Conservation (phyloP, 345 rosid genomes). For the Gossypium raimondii region DNA sequence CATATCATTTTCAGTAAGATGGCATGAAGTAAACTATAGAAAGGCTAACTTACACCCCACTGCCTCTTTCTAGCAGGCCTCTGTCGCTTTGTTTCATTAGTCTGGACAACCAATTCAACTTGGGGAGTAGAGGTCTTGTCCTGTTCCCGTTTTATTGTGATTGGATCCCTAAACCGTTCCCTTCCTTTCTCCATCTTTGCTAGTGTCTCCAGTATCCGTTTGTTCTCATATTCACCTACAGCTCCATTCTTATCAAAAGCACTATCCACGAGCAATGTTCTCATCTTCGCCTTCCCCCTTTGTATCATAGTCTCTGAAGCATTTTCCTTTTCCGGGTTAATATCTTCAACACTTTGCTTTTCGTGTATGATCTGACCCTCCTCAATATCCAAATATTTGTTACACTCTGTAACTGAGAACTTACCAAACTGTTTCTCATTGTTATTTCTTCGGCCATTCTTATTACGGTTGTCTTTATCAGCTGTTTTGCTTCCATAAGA, state of each 20-base stretch:
- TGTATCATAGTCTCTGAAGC: slow-evolving; percentile 15
- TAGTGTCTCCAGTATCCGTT: slow-evolving; percentile 37
- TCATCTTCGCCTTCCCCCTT: slow-evolving; percentile 13
- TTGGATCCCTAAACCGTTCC: slow-evolving; percentile 52
- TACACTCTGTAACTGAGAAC: slow-evolving; percentile 11
- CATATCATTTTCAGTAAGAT: not conserved
- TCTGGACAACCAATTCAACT: slow-evolving; percentile 22
- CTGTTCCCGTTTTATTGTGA: slow-evolving; percentile 19
- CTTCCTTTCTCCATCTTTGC: slow-evolving; percentile 68
- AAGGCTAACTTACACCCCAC: slow-evolving; percentile 42
- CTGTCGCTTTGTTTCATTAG: slow-evolving; percentile 28
- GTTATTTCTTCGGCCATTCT: slow-evolving; percentile 2
- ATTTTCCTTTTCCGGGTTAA: slow-evolving; percentile 11
- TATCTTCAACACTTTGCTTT: slow-evolving; percentile 21
- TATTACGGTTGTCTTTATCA: slow-evolving; percentile 2
- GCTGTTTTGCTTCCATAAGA: slow-evolving; percentile 14
- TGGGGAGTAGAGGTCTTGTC: slow-evolving; percentile 19
- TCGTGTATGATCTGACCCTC: slow-evolving; percentile 54
- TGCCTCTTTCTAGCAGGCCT: slow-evolving; percentile 56
- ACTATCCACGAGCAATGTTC: slow-evolving; percentile 2
- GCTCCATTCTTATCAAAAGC: slow-evolving; percentile 15
- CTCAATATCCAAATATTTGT: slow-evolving; percentile 35
- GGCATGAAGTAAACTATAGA: not conserved
- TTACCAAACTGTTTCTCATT: slow-evolving; percentile 23
- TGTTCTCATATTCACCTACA: slow-evolving; percentile 27